These are phyloP conservation scores for Clathrospora elynae DNA, from an alignment of 2,329 filamentous ascomycete genomes.

Conservation along the genomic window DNA sequence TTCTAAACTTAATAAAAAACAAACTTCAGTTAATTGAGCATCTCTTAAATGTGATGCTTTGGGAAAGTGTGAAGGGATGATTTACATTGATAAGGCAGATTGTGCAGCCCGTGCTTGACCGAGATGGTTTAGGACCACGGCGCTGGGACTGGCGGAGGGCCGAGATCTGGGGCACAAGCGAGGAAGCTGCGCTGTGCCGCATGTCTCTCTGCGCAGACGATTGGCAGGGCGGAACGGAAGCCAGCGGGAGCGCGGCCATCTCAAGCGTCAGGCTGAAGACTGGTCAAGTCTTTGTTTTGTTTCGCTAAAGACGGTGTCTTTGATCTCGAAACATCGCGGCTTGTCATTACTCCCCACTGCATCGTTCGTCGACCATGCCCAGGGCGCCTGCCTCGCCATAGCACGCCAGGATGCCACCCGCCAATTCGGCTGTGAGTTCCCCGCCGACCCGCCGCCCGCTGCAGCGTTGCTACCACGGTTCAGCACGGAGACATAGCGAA, in stretches of 20 bases:
- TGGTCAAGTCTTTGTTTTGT: constrained; percentile 11
- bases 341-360: constrained; percentile 1
- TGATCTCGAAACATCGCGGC: constrained; percentile 13
- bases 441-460: constrained; percentile 6
- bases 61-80: too few species aligned
- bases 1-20: constrained; percentile 48
- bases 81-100: too few species aligned
- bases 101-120: too few species aligned
- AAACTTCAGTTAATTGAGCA: constrained; percentile 18
- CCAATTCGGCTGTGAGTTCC: constrained; percentile 39
- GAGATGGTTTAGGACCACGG: constrained; percentile 2
- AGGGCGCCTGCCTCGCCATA: constrained; percentile 18
- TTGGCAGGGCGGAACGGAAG: constrained; percentile 16
- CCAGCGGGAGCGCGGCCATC: constrained; percentile 7
- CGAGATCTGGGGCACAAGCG: constrained; percentile 12
- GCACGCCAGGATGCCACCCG: constrained; percentile 39
- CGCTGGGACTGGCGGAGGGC: constrained; percentile 6
- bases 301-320: constrained; percentile 5
- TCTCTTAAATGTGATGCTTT: neutral
- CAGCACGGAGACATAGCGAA: neutral
- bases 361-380: constrained; percentile 19
- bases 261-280: constrained; percentile 1
- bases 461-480: constrained; percentile 1
- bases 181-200: constrained; percentile 14
- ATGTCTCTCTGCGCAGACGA: constrained; percentile 1